Conservation (phyloP, 176 grass and related monocot genomes). For the Avena sativa region DNA sequence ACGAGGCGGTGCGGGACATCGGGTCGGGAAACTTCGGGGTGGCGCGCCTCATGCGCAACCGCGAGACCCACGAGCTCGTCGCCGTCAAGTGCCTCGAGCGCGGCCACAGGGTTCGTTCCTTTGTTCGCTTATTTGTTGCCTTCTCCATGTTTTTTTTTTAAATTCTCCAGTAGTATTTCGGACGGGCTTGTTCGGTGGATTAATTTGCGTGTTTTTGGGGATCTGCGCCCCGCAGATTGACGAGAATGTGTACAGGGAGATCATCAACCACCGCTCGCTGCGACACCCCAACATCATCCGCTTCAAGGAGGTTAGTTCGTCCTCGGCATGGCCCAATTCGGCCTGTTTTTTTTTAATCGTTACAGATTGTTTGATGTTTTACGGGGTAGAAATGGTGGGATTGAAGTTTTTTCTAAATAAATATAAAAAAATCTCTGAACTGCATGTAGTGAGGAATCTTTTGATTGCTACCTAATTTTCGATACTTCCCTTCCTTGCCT, state of each 20-base stretch:
- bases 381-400: neutral
- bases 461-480: conserved; percentile 47
- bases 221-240: conserved; percentile 67
- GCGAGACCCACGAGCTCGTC: conserved; percentile 85
- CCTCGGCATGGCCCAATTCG: neutral
- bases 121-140: neutral
- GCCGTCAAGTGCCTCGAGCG: conserved; percentile 95
- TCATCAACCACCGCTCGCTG: conserved; percentile 94
- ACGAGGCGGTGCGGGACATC: conserved; percentile 88
- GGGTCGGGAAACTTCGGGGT: conserved; percentile 94
- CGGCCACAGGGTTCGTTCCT: conserved; percentile 60
- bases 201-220: conserved; percentile 31
- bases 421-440: conserved; percentile 21
- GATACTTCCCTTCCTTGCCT: neutral
- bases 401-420: neutral
- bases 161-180: neutral
- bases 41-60: conserved; percentile 82
- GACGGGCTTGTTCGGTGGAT: conserved; percentile 30
- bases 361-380: neutral
- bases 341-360: neutral
- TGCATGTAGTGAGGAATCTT: conserved; percentile 38
- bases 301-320: conserved; percentile 79
- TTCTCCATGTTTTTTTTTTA: neutral
- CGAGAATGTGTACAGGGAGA: conserved; percentile 94
- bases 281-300: conserved; percentile 97